These are phyloP conservation scores for Quercus mongolica DNA, from an alignment of 306 rosid genomes.

Conservation along the genomic window DNA sequence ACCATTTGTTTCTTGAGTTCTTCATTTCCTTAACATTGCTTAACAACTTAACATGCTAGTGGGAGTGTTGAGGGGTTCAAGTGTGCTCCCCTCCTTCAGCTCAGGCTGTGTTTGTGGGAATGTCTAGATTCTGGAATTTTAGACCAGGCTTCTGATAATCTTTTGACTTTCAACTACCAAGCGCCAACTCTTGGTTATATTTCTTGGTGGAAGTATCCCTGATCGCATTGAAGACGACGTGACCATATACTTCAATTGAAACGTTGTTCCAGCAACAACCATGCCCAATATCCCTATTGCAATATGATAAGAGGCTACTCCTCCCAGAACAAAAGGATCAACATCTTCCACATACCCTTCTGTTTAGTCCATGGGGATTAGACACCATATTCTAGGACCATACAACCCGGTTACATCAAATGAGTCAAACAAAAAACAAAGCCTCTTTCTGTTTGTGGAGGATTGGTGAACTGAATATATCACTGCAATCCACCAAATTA, in stretches of 20 bases:
- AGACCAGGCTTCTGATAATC: conserved; percentile 2
- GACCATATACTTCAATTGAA: background rate
- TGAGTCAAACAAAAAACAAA: background rate
- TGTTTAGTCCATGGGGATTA: background rate
- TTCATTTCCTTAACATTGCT: background rate
- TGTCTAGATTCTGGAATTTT: background rate
- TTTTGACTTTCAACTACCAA: background rate
- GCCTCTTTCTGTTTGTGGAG: background rate
- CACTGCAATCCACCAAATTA: background rate
- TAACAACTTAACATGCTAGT: background rate
- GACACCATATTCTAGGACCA: background rate
- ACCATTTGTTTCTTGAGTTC: background rate
- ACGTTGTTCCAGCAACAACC: background rate
- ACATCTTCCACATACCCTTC: background rate
- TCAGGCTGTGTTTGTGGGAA: background rate
- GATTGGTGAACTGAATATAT: background rate
- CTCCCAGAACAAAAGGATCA: background rate
- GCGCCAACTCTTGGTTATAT: background rate
- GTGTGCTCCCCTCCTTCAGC: background rate
- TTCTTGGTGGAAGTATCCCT: conserved; percentile 6
- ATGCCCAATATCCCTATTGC: background rate
- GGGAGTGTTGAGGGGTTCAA: background rate
- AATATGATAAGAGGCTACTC: background rate
- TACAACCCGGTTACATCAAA: background rate
- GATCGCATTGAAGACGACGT: background rate